Conservation (phyloP, 1,139 yeast species). For the Sugiyamaella grinbergsii region DNA sequence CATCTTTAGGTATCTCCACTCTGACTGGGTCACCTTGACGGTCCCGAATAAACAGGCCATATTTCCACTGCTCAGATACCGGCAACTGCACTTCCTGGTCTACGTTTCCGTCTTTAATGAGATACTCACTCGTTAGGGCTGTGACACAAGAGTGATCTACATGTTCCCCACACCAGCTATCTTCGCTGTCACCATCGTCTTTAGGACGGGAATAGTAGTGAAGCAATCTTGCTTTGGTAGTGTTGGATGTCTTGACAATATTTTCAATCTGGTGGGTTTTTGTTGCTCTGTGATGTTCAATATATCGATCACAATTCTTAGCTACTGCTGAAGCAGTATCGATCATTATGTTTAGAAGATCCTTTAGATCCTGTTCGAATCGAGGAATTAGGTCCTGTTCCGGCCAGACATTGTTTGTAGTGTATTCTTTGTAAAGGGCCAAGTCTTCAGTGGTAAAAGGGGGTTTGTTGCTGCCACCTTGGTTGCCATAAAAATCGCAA, state of each 20-base stretch:
- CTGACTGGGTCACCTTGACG: constrained; percentile 52
- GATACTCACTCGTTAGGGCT: constrained; percentile 60
- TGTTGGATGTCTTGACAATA: constrained; percentile 53
- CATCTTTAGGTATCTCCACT: constrained; percentile 57
- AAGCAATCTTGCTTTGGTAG: constrained; percentile 61
- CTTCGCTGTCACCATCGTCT: constrained; percentile 22
- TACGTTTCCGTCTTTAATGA: constrained; percentile 46
- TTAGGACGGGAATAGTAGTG: constrained; percentile 51
- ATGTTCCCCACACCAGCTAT: constrained; percentile 67
- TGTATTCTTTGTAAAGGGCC: constrained; percentile 47
- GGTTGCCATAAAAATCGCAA: constrained; percentile 57
- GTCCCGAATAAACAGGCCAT: constrained; percentile 57
- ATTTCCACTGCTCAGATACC: constrained; percentile 23
- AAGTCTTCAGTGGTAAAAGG: constrained; percentile 39
- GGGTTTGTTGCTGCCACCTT: constrained; percentile 34
- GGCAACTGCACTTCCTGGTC: background rate
- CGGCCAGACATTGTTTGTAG: constrained; percentile 63
- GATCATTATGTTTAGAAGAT: constrained; percentile 51
- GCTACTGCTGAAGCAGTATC: constrained; percentile 57
- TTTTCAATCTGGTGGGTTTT: constrained; percentile 47
- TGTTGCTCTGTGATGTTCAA: constrained; percentile 19
- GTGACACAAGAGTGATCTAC: constrained; percentile 65
- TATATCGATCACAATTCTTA: constrained; percentile 54
- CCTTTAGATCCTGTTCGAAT: constrained; percentile 37
- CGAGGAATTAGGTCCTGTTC: constrained; percentile 41